Conservation (phyloP, 371 early-diverging fungal genomes). For the Mortierella sp. region DNA sequence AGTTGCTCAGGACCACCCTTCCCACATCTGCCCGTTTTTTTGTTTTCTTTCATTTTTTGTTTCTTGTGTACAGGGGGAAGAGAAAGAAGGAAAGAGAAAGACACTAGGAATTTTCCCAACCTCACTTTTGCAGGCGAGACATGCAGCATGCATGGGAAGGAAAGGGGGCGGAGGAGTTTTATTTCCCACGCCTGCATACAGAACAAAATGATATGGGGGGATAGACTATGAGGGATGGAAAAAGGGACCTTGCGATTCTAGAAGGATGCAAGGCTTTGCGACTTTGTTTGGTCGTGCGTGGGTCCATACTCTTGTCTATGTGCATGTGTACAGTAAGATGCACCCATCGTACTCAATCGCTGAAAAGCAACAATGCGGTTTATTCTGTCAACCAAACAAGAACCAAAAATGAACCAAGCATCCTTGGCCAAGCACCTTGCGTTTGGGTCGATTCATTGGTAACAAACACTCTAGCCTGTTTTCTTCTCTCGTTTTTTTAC, state of each 20-base stretch:
- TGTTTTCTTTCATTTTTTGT: not conserved
- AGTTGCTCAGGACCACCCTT: not conserved
- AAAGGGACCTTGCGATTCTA: conserved; percentile 9
- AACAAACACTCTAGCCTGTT: no score
- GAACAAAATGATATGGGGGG: conserved; percentile 7
- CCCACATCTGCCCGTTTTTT: not conserved
- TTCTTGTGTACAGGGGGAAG: not conserved
- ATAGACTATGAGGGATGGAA: not conserved
- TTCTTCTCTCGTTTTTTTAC: not conserved
- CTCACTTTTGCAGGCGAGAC: conserved; percentile 9
- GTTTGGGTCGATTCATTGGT: no score
- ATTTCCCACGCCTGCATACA: conserved; percentile 13
- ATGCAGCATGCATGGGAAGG: conserved; percentile 8
- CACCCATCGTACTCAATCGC: no score
- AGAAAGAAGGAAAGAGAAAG: not conserved
- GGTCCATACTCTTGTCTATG: no score
- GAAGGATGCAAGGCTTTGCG: not conserved
- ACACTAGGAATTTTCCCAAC: conserved; percentile 2
- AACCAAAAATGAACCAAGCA: not conserved
- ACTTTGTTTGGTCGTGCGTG: no score
- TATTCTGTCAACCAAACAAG: not conserved
- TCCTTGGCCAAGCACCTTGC: not conserved
- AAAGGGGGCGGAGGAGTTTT: conserved; percentile 3
- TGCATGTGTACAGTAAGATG: no score
- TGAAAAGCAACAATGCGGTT: conserved; percentile 10